Evolutionary conservation across 257 asterid species (phyloP).

Genomic region (Forsythia suspensa): DNA sequence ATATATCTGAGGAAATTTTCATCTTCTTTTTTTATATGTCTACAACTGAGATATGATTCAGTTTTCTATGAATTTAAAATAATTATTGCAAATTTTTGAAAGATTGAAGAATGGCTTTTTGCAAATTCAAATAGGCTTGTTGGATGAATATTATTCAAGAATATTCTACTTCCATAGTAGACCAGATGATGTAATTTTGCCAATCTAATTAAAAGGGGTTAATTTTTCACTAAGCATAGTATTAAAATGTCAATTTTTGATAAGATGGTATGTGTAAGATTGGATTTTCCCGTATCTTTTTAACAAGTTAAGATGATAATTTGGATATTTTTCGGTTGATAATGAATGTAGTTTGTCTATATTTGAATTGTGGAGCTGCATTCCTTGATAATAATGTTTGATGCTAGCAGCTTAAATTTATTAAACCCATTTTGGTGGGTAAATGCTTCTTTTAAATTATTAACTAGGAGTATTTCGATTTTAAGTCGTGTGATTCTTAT

Average conservation of each 20-base stretch:
- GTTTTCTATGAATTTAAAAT: neutral
- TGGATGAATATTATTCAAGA: neutral
- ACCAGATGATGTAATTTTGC: neutral
- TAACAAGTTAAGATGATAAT: neutral
- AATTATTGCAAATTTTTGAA: neutral
- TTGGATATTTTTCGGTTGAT: neutral
- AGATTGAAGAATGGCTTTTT: constrained; percentile 11
- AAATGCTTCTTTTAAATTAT: neutral
- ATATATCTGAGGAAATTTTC: neutral
- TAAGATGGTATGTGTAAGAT: neutral
- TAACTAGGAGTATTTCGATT: neutral
- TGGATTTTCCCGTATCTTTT: neutral
- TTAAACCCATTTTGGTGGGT: neutral
- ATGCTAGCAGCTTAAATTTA: neutral
- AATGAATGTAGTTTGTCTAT: neutral
- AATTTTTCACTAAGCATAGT: neutral
- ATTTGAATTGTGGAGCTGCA: neutral
- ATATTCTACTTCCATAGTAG: constrained; percentile 5
- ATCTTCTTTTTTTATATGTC: neutral
- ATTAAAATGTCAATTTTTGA: neutral
- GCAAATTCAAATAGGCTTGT: constrained; percentile 7
- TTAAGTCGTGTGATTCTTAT: neutral
- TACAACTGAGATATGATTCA: neutral
- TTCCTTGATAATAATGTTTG: neutral
- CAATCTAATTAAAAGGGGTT: neutral